Percentiles rank a stretch among this genome's conserved stretches.
Evolutionary conservation across 768 basidiomycete species (phyloP).

Genomic region (Lactifluus piperatus): DNA sequence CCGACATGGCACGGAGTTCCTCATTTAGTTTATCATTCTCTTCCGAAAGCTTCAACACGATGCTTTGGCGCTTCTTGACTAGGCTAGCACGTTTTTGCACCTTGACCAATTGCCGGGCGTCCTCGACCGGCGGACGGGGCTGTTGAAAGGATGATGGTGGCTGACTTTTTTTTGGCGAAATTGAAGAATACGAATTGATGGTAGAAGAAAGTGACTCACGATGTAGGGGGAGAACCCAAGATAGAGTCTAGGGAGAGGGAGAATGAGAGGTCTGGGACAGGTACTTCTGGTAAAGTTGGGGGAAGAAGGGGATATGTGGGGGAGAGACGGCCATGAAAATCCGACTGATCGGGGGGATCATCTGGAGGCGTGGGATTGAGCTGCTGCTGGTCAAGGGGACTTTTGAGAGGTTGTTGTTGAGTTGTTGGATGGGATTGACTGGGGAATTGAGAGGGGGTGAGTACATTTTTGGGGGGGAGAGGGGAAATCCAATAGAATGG

Average conservation of each 20-base stretch:
- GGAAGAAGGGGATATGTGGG: neutral
- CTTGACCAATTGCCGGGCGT: slow-evolving; percentile 12
- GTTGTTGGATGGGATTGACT: no score
- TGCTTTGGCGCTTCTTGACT: slow-evolving; percentile 61
- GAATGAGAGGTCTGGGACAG: slow-evolving; percentile 1
- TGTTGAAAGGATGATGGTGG: neutral
- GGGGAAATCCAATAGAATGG: slow-evolving; percentile 9
- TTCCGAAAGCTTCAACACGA: slow-evolving; percentile 65
- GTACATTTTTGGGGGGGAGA: neutral
- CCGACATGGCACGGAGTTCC: slow-evolving; percentile 66
- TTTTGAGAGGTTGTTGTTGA: neutral
- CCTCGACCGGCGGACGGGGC: neutral
- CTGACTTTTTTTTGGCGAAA: slow-evolving; percentile 1
- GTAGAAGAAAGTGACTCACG: slow-evolving; percentile 4
- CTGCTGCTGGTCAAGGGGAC: neutral
- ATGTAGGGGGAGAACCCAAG: neutral
- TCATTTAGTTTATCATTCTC: slow-evolving; percentile 75
- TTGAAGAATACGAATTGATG: neutral
- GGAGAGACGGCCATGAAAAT: neutral
- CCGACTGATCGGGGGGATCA: neutral
- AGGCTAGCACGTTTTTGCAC: slow-evolving; percentile 26
- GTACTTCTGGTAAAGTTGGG: slow-evolving; percentile 12
- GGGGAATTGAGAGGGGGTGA: neutral
- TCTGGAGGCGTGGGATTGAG: slow-evolving; percentile 1
- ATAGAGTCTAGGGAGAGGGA: slow-evolving; percentile 16